Percentiles rank a stretch among this genome's conserved stretches.
These are phyloP conservation scores for Macrophomina tecta DNA, from an alignment of 2,329 filamentous ascomycete species.

Conservation along the genomic window DNA sequence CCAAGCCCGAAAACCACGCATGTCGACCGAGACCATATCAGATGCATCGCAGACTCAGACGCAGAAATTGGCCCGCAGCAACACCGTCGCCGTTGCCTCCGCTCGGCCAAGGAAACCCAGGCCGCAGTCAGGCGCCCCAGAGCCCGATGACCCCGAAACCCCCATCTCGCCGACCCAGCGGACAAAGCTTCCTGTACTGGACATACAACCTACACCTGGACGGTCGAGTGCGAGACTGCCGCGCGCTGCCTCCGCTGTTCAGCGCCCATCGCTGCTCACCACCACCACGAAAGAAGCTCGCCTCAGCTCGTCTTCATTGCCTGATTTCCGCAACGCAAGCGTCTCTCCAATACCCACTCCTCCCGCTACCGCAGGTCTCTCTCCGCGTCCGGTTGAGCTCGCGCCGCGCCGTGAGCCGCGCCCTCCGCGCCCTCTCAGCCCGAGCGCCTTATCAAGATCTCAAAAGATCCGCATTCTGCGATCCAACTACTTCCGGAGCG, in stretches of 20 bases:
- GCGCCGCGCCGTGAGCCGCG: constrained; percentile 63
- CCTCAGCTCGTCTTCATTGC: constrained; percentile 72
- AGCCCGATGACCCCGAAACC: constrained; percentile 30
- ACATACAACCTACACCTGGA: constrained; percentile 38
- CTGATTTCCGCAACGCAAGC: constrained; percentile 63
- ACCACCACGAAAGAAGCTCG: constrained; percentile 64
- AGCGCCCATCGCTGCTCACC: constrained; percentile 59
- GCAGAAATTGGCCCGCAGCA: constrained; percentile 68
- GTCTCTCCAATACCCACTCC: constrained; percentile 47
- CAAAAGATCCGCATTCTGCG: constrained; percentile 76
- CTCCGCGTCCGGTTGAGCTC: constrained; percentile 30
- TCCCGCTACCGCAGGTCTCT: constrained; percentile 49
- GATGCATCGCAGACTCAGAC: constrained; percentile 60
- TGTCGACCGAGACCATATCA: constrained; percentile 65
- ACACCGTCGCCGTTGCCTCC: constrained; percentile 65
- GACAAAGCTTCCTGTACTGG: constrained; percentile 31
- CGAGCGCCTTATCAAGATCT: constrained; percentile 65
- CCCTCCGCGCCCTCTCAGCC: constrained; percentile 55
- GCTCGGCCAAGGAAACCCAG: constrained; percentile 53
- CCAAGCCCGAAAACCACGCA: constrained; percentile 77
- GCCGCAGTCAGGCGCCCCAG: constrained; percentile 31
- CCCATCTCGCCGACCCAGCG: constrained; percentile 31
- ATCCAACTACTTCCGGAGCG: constrained; percentile 82
- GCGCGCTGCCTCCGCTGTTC: constrained; percentile 38
- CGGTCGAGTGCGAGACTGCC: constrained; percentile 34